Conservation (phyloP, 192 early-diverging fungal species). For the Piromyces sp. region DNA sequence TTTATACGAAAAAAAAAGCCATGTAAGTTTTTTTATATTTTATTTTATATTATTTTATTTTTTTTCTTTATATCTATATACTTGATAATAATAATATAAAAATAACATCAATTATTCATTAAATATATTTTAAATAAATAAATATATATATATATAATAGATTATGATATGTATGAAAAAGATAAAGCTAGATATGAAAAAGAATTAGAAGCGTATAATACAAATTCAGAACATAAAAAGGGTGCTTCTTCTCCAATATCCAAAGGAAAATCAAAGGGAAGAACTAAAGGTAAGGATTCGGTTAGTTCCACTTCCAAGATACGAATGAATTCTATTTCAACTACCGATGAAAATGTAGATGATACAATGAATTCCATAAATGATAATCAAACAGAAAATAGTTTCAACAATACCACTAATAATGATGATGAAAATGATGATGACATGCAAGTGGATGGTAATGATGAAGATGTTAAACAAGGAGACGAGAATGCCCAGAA, state of each 20-base stretch:
- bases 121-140: no score
- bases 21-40: no score
- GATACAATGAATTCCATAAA: not conserved
- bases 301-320: not conserved
- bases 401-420: not conserved
- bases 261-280: no score
- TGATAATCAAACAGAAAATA: not conserved
- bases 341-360: not conserved
- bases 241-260: not conserved
- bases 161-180: not conserved
- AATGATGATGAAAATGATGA: not conserved
- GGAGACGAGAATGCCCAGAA: no score
- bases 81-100: no score
- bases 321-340: not conserved
- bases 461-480: not conserved
- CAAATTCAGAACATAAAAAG: not conserved
- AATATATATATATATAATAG: no score
- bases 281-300: not conserved
- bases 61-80: no score
- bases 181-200: not conserved
- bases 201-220: not conserved
- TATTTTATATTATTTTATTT: no score
- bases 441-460: not conserved
- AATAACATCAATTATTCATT: no score
- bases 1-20: no score